Base-by-base conservation (phyloP, 345 rosid species). In the Trapa incisa region DNA sequence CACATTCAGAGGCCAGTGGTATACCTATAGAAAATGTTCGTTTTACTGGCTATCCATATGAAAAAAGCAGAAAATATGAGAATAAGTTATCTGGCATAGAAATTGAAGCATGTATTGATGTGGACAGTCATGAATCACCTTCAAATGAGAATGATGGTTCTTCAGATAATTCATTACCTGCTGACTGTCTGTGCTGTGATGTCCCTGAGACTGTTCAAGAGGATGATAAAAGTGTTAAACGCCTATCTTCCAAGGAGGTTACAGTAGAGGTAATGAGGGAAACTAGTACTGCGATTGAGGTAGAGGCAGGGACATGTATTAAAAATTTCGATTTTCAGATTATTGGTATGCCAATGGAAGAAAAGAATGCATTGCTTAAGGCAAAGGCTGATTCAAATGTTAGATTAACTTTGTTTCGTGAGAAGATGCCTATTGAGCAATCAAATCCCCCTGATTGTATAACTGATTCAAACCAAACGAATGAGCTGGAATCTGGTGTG, bases 341-440 rank as follows among this genome's bases (percentile, higher is more conserved):
- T 47, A 4, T 8, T 64, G 67, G 32, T 37, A 70, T 52, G 15
- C 39, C 62, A 50, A 14, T 38, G 5, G 61, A 64, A 70, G 72
- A 39, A 53, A 68, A 68, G 42, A 15, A 38, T 68, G 52, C 9
- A 8, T 3, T 12, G 14, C 41, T 22, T 22, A 22, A 22, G 29
- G 29, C 29, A 22, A 22, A 32, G 38, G 63, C 63, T 58, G 63
- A 58, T 35, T 35, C 38, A 58, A 8, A 58, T 58, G 38, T 10
- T 3, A 11, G 37, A 32, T 35, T 38, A 8, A 58, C 32, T 33
- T 32, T 9, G 10, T 16, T 12, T 15, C 16, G 11, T 32, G 38
- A 33, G 4, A 15, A 58, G 63, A 32, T 58, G 38, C 63, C 63
- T 35, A 8, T 4, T 33, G 63, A 9, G 35, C 37, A 32, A 58